Evolutionary conservation across 2,329 filamentous ascomycete species (phyloP), one percentile per base, ranked within the genome.

Genomic region (Fusarium agapanthi): DNA sequence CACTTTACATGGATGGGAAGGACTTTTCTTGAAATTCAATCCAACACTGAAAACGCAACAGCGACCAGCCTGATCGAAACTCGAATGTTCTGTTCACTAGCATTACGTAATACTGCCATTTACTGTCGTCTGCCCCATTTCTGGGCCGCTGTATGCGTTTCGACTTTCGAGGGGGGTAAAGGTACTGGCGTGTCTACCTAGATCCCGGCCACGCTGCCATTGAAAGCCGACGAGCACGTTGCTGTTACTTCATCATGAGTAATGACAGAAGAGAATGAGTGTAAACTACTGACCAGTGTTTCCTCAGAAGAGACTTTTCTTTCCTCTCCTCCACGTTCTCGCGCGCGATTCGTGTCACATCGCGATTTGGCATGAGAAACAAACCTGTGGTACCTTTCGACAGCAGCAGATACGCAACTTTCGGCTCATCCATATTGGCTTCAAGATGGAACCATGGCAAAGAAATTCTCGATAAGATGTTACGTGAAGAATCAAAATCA

Each of bases 31-130:
- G 32, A 34, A 34, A 34, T 15, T 34, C 32, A 34, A 34, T n/a
- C 5, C 10, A 18, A n/a, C 10, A 22, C 6, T 22, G 5, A 9
- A n/a, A 28, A 14, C 7, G 5, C 24, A 53, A 22, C 10, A 53
- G 10, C 7, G 15, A 48, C 13, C 7, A 50, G 10, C 22, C 11
- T 7, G 3, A 8, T 7, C 20, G 9, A 37, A 22, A 30, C 22
- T 2, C 5, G 9, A 0, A 34, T 3, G 13, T 20, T 22, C n/a
- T 26, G 2, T 3, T 16, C 18, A 5, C 3, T 13, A n/a, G 14
- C 1, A 18, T 48, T n/a, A 30, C 20, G 26, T 13, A 16, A 22
- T 4, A 7, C 2, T 51, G 12, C 14, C 2, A 2, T 20, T 37
- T 15, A 3, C 26, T 26, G 7, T n/a, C 18, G 9, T 38, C 26